phyloP scores from a whole-genome alignment of 2,329 filamentous ascomycete species.

The Lachnellula cervina region DNA sequence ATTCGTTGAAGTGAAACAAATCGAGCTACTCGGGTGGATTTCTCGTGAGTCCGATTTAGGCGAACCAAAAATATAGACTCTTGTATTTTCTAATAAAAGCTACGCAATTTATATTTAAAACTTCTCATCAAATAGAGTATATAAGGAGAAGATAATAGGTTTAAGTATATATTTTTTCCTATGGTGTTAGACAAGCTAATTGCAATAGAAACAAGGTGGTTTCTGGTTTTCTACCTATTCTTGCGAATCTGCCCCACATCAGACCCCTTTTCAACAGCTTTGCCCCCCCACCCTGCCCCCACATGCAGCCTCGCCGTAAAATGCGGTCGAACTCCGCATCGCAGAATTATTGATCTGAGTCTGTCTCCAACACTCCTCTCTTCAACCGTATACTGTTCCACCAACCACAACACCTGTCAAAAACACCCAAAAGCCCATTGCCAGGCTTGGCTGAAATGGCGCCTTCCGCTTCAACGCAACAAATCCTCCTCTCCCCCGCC shows the following conservation, averaged over 20 bases:
- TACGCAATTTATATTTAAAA: no score
- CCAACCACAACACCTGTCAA: not conserved
- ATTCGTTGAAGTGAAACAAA: not conserved
- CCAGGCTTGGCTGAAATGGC: slow-evolving; percentile 41
- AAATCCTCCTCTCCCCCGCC: slow-evolving; percentile 81
- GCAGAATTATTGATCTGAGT: not conserved
- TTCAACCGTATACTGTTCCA: not conserved
- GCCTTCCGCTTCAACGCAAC: slow-evolving; percentile 45
- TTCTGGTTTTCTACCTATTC: no score
- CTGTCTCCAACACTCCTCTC: not conserved
- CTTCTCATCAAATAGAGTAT: no score
- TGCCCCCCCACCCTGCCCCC: not conserved
- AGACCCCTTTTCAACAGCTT: not conserved
- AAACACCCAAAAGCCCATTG: not conserved
- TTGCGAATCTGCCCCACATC: no score
- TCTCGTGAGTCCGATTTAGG: no score
- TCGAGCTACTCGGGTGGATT: no score
- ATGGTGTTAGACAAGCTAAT: no score
- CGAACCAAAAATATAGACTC: no score
- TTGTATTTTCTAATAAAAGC: no score
- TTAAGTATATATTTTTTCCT: no score
- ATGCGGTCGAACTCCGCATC: not conserved
- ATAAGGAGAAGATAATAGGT: no score
- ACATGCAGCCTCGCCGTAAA: not conserved
- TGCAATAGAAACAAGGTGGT: no score